A percentile compares a stretch with the other conserved stretches of the same genome.
phyloP scores from a whole-genome alignment of 495 filamentous ascomycete genomes.

The Penicillium macrosclerotiorum region DNA sequence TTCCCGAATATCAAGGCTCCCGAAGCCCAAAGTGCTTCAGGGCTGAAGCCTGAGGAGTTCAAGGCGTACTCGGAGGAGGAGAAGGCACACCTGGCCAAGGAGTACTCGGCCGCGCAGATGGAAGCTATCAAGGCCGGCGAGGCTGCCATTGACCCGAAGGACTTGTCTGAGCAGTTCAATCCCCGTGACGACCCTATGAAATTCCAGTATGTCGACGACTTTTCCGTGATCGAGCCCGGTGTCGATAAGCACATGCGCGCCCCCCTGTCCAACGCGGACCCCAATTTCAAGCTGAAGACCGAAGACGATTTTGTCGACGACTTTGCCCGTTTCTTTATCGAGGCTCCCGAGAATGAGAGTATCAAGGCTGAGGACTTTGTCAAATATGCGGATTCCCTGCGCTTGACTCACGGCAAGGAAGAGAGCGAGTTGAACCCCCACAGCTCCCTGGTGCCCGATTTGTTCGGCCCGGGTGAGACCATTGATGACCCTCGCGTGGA shows the following conservation, averaged over 20 bases:
- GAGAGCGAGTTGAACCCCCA: slow-evolving; percentile 48
- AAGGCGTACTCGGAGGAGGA: slow-evolving; percentile 68
- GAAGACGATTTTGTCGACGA: slow-evolving; percentile 55
- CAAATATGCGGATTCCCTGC: slow-evolving; percentile 43
- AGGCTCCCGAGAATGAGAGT: slow-evolving; percentile 48
- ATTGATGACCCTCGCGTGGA: slow-evolving; percentile 30
- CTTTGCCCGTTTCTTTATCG: slow-evolving; percentile 55
- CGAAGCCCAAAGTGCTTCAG: slow-evolving; percentile 17
- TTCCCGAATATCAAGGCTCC: slow-evolving; percentile 22
- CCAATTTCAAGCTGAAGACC: slow-evolving; percentile 59
- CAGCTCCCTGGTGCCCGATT: slow-evolving; percentile 44
- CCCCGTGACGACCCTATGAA: slow-evolving; percentile 68
- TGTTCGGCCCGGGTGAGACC: slow-evolving; percentile 47
- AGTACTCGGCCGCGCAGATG: slow-evolving; percentile 79
- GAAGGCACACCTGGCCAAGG: slow-evolving; percentile 55
- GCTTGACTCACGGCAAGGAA: slow-evolving; percentile 52
- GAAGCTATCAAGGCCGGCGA: slow-evolving; percentile 86
- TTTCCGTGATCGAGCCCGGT: slow-evolving; percentile 69
- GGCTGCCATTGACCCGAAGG: slow-evolving; percentile 70
- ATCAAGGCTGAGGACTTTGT: slow-evolving; percentile 43
- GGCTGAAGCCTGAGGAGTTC: slow-evolving; percentile 46
- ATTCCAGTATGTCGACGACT: slow-evolving; percentile 82
- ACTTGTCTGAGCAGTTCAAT: slow-evolving; percentile 70
- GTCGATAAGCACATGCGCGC: slow-evolving; percentile 64
- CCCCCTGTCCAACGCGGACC: slow-evolving; percentile 55